Base-by-base conservation (phyloP, 1,284 basidiomycete genomes). In the Fomitopsis palustris region DNA sequence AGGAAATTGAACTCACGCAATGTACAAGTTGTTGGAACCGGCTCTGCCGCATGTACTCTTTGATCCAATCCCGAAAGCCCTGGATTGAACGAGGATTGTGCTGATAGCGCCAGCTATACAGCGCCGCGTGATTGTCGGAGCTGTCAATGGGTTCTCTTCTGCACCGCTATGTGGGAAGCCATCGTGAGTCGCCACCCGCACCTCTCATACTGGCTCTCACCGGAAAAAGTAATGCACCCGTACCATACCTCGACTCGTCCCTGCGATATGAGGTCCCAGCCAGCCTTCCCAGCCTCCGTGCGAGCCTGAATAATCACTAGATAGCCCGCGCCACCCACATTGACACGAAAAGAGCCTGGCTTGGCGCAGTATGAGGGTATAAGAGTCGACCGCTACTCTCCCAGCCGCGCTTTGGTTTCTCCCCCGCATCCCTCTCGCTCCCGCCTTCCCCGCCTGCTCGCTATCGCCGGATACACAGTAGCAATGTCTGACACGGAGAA, bases 261-360 rank as follows among this genome's bases (percentile, higher is more conserved):
- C 35, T 21, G 33, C 25, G 23, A 12, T 53, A 35, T 19, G 43
- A 17, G 33, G 42, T 5, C 16, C 19, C n/a, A 29, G 49, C 19
- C 21, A 21, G 19, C 5, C 23, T 59, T 59, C 57, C 57, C 57
- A 59, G 43, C 57, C 47, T 23, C 41, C 57, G 57, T 59, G 57
- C 57, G 57, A 59, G 53, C 38, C 19, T 59, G 41, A 47, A 51
- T 55, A 29, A 49, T 49, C 42, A 55, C 25, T 55, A 55, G 43
- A 39, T 33, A 41, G 16, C n/a, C 47, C 37, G 57, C 43, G 25
- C 45, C 43, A 59, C 57, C 45, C 10, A 19, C n/a, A 35, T 25
- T 37, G 10, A 56, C 41, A 54, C 51, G 54, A 23, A 21, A 21
- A 4, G 17, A 39, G 21, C 33, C 3, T 52, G 49, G 16, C 49